phyloP scores from a whole-genome alignment of 495 filamentous ascomycete genomes.

The Aspergillus heteromorphus region DNA sequence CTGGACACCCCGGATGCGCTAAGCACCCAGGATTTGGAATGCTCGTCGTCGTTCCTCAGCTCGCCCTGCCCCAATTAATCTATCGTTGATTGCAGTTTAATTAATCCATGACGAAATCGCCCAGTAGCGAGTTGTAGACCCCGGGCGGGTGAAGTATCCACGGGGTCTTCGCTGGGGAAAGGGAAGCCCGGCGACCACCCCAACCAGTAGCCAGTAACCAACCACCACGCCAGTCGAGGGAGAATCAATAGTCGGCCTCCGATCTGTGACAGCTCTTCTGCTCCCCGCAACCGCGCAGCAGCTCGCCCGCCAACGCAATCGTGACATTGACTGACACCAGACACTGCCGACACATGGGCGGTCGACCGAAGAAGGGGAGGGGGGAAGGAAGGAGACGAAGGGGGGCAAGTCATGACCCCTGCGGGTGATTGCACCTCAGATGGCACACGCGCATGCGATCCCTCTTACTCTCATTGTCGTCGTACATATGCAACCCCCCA shows the following conservation, averaged over 20 bases:
- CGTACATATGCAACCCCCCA: conserved; percentile 4
- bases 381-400: too few species aligned
- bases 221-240: background rate
- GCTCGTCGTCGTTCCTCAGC: background rate
- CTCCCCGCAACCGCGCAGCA: background rate
- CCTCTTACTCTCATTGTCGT: conserved; percentile 2
- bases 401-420: background rate
- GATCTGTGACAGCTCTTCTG: conserved; percentile 13
- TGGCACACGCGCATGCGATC: background rate
- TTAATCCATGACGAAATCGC: background rate
- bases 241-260: conserved; percentile 11
- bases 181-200: background rate
- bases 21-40: conserved; percentile 16
- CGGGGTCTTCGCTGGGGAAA: background rate
- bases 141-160: background rate
- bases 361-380: background rate
- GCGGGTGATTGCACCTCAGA: background rate
- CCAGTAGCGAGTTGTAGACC: background rate
- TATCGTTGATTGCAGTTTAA: background rate
- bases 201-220: background rate
- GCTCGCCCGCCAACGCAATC: conserved; percentile 4
- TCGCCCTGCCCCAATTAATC: background rate
- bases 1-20: conserved; percentile 14
- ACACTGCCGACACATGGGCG: conserved; percentile 4
- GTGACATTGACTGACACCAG: too few species aligned